phyloP scores from a whole-genome alignment of 2,329 filamentous ascomycete species.

The Pyrenochaeta sp. region DNA sequence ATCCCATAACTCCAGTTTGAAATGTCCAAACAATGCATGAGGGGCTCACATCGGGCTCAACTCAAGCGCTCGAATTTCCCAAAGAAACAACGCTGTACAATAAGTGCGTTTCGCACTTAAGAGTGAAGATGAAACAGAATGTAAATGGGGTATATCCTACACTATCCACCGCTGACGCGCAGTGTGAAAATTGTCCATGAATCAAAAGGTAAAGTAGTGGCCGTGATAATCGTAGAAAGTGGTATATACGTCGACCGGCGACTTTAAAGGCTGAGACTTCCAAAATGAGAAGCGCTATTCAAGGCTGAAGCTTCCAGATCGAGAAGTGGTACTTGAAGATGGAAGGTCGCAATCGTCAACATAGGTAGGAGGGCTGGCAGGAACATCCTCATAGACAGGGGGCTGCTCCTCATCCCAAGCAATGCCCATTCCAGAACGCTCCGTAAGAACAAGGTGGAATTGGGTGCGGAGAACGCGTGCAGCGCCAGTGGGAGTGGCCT shows the following conservation, averaged over 20 bases:
- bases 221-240: conserved; percentile 4
- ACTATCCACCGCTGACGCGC: conserved; percentile 24
- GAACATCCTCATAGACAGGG: conserved; percentile 92
- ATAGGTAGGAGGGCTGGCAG: conserved; percentile 76
- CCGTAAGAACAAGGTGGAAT: conserved; percentile 82
- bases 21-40: conserved; percentile 12
- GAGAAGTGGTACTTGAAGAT: conserved; percentile 27
- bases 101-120: background rate
- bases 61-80: conserved; percentile 12
- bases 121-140: conserved; percentile 6
- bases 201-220: conserved; percentile 28
- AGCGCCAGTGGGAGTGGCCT: conserved; percentile 85
- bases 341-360: conserved; percentile 37
- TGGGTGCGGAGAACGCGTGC: conserved; percentile 92
- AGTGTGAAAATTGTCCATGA: conserved; percentile 20
- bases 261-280: conserved; percentile 30
- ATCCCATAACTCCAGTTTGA: conserved; percentile 1
- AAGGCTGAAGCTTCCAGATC: conserved; percentile 35
- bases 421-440: conserved; percentile 85
- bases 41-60: conserved; percentile 19
- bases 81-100: conserved; percentile 12
- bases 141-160: conserved; percentile 37
- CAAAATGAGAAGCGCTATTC: conserved; percentile 28
- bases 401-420: conserved; percentile 97
- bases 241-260: conserved; percentile 3